Evolutionary conservation across 768 basidiomycete genomes (phyloP).

Genomic region (Obba rivulosa): DNA sequence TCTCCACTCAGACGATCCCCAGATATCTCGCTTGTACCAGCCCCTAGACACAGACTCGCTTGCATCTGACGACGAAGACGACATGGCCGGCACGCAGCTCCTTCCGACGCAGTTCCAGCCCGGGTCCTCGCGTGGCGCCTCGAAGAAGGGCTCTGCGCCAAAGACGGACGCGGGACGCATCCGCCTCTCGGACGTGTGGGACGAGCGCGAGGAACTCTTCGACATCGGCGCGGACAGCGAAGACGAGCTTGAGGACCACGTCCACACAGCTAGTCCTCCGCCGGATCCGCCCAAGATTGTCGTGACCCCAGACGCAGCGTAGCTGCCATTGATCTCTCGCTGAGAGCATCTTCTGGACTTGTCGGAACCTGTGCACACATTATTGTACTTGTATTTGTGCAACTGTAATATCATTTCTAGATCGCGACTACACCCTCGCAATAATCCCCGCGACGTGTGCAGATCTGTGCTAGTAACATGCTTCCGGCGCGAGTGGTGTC

Average conservation of each 20-base stretch:
- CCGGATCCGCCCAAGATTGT: conserved; percentile 18
- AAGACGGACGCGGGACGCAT: conserved; percentile 19
- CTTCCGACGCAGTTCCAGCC: conserved; percentile 45
- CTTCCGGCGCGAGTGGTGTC: too few species aligned
- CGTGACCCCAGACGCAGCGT: conserved; percentile 3
- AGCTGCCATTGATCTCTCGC: too few species aligned
- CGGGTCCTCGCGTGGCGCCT: conserved; percentile 6
- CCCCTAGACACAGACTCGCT: conserved; percentile 49
- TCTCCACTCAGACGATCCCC: conserved; percentile 1
- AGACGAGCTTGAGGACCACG: conserved; percentile 5
- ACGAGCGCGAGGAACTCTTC: conserved; percentile 73
- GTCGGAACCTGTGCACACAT: too few species aligned
- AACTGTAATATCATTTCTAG: background rate
- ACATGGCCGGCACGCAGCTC: conserved; percentile 48
- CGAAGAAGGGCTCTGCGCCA: conserved; percentile 5
- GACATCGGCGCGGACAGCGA: conserved; percentile 63
- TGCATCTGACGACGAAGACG: conserved; percentile 40
- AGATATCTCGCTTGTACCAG: conserved; percentile 77
- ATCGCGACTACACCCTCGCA: conserved; percentile 11
- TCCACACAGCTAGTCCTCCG: conserved; percentile 4
- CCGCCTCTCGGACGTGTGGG: conserved; percentile 64
- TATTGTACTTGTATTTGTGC: too few species aligned
- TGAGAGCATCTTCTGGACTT: too few species aligned
- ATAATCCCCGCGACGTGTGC: too few species aligned
- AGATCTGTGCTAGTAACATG: too few species aligned